These are phyloP conservation scores for Lantana camara DNA, from an alignment of 257 asterid genomes.

Conservation along the genomic window DNA sequence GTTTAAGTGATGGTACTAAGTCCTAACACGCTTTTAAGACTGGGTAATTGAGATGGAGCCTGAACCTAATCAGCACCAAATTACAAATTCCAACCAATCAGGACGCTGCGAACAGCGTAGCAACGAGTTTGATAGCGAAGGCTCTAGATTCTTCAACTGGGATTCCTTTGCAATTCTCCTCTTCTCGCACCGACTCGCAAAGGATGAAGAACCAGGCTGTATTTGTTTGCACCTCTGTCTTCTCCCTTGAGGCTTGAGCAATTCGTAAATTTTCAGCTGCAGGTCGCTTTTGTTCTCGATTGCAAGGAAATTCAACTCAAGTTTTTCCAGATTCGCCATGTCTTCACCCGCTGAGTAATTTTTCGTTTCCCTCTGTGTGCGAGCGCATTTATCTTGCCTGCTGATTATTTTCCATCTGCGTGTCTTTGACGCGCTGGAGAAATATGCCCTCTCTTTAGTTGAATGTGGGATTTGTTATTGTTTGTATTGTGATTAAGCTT, in stretches of 20 bases:
- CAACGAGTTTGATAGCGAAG: slow-evolving; percentile 21
- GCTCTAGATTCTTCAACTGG: slow-evolving; percentile 16
- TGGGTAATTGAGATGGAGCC: not conserved
- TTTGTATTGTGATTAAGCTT: not conserved
- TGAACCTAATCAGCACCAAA: not conserved
- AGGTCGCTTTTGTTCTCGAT: slow-evolving; percentile 6
- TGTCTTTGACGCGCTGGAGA: not conserved
- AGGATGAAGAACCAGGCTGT: no score
- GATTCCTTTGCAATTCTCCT: not conserved
- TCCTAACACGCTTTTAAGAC: no score
- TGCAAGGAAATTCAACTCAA: slow-evolving; percentile 4
- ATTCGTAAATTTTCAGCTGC: slow-evolving; percentile 9
- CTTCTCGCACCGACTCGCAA: not conserved
- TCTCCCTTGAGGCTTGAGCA: slow-evolving; percentile 13
- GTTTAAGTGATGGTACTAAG: no score
- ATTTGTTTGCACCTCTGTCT: not conserved
- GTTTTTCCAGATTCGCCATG: slow-evolving; percentile 46
- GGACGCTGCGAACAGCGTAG: not conserved
- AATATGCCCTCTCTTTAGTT: not conserved
- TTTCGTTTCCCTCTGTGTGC: slow-evolving; percentile 11
- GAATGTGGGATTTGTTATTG: not conserved
- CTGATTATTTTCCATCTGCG: not conserved
- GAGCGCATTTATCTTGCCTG: not conserved
- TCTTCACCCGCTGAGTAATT: slow-evolving; percentile 94
- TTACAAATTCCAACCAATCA: no score